Base-by-base conservation (phyloP, 2,329 filamentous ascomycete species). In the Talaromyces sp. region DNA sequence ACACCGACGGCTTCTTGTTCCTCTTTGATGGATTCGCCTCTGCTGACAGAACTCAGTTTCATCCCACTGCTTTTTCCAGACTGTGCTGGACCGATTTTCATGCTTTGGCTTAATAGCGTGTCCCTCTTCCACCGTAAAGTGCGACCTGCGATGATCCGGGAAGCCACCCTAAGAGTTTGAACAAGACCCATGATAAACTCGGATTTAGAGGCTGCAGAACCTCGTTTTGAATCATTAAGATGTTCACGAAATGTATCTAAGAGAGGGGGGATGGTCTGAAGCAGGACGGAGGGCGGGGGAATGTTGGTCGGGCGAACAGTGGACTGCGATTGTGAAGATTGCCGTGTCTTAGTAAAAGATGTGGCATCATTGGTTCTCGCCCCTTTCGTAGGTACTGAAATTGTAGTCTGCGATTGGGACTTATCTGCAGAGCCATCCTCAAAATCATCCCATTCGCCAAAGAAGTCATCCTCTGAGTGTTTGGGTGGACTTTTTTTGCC, bases 71-170 rank as follows among this genome's bases (percentile, higher is more conserved):
- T 72, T 65, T 89, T 90, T 2, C 86, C 87, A 2, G 86, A 83
- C 15, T 85, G 84, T 1, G 90, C 89, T 19, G 83, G 83, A 0
- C 85, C 84, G 61, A 97, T 96, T 58, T 88, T 86, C 89, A 96
- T 96, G 67, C 87, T 87, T 72, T 96, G 91, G 1, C 89, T 84
- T 11, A 97, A 78, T 61, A 91, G 85, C 61, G 84, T 87, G 73
- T 97, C 93, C 56, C 93, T 84, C 70, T 96, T 93, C 93, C 93
- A 97, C 58, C 93, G 87, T 53, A 89, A 78, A 67, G 89, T 91
- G 59, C 93, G 86, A 10, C 92, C 93, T 1, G 89, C 89, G 58
- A 97, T 86, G 52, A 97, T 82, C 45, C 87, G 88, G n/a, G 85
- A 89, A 22, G 88, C 86, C 10, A 91, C 89, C 2, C 67, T 70